A percentile compares a stretch with the other conserved stretches of the same genome.
phyloP scores from a whole-genome alignment of 768 basidiomycete species.

The Gymnopilus dilepis region DNA sequence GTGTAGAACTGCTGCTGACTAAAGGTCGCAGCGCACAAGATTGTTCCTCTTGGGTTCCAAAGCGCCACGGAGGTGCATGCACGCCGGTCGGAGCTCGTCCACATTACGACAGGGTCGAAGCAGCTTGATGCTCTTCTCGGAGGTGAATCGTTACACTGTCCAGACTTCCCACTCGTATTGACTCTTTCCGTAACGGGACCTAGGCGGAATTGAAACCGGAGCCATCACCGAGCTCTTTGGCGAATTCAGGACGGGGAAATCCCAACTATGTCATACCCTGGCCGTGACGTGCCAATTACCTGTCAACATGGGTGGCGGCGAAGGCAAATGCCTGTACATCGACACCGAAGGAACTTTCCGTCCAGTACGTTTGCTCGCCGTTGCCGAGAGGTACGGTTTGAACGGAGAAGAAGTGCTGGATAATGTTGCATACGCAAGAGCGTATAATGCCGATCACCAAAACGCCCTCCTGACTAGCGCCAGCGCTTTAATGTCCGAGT shows the following conservation, averaged over 20 bases:
- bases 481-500: slow-evolving; percentile 99
- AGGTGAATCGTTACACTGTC: slow-evolving; percentile 50
- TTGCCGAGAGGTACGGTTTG: slow-evolving; percentile 95
- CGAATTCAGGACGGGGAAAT: slow-evolving; percentile 98
- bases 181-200: not conserved
- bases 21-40: slow-evolving; percentile 76
- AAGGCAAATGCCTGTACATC: slow-evolving; percentile 98
- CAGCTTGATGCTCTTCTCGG: slow-evolving; percentile 95
- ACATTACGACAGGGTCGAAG: slow-evolving; percentile 96
- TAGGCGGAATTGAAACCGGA: slow-evolving; percentile 97
- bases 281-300: slow-evolving; percentile 98
- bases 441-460: slow-evolving; percentile 99
- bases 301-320: slow-evolving; percentile 96
- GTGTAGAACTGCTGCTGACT: slow-evolving; percentile 11
- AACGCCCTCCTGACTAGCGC: slow-evolving; percentile 87
- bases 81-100: slow-evolving; percentile 91
- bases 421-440: slow-evolving; percentile 97
- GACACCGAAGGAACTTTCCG: slow-evolving; percentile 99
- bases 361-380: slow-evolving; percentile 91
- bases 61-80: slow-evolving; percentile 98
- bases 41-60: slow-evolving; percentile 96
- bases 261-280: slow-evolving; percentile 96
- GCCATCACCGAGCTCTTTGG: slow-evolving; percentile 98
- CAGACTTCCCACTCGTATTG: slow-evolving; percentile 10
- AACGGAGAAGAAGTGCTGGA: slow-evolving; percentile 98